phyloP scores from a whole-genome alignment of 2,329 filamentous ascomycete species.

The Diaporthe sp. region DNA sequence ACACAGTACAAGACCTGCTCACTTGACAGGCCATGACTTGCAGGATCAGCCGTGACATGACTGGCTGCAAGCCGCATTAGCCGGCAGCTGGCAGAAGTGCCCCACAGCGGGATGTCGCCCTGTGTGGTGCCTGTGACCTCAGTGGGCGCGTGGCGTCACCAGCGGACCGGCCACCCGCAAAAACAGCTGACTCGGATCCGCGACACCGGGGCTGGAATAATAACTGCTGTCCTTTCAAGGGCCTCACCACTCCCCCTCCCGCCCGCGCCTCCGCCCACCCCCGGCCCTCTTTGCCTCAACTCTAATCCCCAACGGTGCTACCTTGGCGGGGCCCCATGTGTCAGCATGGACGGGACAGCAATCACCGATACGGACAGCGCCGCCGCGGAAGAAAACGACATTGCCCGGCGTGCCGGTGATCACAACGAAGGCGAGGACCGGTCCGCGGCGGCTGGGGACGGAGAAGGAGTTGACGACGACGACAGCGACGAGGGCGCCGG shows the following conservation, averaged over 20 bases:
- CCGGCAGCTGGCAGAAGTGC: background rate
- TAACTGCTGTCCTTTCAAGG: background rate
- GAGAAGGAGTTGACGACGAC: background rate
- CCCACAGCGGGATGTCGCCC: conserved; percentile 18
- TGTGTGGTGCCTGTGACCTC: conserved; percentile 18
- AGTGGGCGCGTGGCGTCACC: background rate
- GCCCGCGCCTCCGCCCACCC: background rate
- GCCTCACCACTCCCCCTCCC: background rate
- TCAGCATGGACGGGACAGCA: conserved; percentile 34
- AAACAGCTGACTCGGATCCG: conserved; percentile 16
- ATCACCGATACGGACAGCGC: background rate
- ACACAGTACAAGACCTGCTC: too few species aligned
- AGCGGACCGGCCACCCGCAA: background rate
- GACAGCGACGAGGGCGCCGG: background rate
- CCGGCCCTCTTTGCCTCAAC: background rate
- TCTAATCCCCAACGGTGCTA: conserved; percentile 1
- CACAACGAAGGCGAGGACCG: background rate
- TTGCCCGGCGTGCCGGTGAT: background rate
- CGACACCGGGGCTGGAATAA: background rate
- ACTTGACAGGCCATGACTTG: conserved; percentile 18
- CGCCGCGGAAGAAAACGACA: background rate
- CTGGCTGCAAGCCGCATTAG: conserved; percentile 16
- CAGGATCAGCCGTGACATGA: conserved; percentile 20
- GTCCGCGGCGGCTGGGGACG: background rate
- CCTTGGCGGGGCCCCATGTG: conserved; percentile 30